Conservation (phyloP, 345 rosid genomes). For the Reutealis trisperma region DNA sequence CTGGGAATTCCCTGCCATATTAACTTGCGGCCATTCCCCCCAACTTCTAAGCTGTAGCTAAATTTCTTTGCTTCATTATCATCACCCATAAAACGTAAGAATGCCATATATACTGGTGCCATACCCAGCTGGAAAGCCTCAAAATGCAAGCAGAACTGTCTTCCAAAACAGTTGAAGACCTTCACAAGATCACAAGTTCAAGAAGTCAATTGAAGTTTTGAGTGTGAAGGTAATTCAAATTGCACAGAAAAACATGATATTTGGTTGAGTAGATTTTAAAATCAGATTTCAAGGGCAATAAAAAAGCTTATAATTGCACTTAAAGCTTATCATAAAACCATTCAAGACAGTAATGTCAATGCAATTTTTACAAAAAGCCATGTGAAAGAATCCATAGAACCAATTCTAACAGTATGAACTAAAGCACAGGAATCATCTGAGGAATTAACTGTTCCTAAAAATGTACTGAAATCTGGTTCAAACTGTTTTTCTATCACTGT, state of each 20-base stretch:
- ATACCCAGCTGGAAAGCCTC: conserved; percentile 88
- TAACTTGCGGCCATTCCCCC: conserved; percentile 69
- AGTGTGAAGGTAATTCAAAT: neutral
- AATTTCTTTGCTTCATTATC: conserved; percentile 82
- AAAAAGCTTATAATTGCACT: neutral
- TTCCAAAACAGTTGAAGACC: conserved; percentile 94
- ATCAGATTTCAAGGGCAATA: neutral
- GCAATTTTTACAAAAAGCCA: neutral
- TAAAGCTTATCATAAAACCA: neutral
- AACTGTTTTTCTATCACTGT: neutral
- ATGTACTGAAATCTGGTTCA: neutral
- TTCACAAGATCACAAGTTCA: conserved; percentile 19
- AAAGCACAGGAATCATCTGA: neutral
- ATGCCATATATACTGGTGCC: conserved; percentile 91
- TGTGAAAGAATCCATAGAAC: neutral
- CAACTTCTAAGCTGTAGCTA: conserved; percentile 83
- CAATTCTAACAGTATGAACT: neutral
- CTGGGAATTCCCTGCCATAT: conserved; percentile 87
- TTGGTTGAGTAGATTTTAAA: neutral
- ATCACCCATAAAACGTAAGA: conserved; percentile 89
- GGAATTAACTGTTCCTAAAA: neutral
- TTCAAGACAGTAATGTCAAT: neutral
- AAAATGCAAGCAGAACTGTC: conserved; percentile 89
- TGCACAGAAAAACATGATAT: neutral
- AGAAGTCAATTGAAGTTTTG: neutral